These are phyloP conservation scores for Pichia sp. DNA, from an alignment of 1,139 yeast genomes.

Conservation along the genomic window DNA sequence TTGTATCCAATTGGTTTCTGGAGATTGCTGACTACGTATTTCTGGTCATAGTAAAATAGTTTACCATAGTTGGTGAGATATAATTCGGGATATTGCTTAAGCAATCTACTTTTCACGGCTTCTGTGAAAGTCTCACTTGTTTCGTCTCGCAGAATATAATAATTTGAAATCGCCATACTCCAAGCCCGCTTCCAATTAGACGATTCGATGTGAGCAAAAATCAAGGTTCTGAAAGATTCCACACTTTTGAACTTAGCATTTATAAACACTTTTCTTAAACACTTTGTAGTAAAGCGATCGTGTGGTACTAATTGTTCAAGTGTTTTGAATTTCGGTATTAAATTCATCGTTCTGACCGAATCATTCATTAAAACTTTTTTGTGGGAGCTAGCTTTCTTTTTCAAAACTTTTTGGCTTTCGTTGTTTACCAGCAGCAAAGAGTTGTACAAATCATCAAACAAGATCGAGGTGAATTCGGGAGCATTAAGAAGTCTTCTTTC, in stretches of 20 bases:
- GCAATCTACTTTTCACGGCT: neutral
- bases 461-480: neutral
- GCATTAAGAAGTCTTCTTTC: neutral
- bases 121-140: neutral
- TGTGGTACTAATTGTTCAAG: neutral
- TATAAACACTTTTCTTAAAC: slow-evolving; percentile 1
- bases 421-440: neutral
- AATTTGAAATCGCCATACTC: neutral
- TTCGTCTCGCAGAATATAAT: neutral
- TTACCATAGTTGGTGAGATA: neutral
- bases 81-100: neutral
- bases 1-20: neutral
- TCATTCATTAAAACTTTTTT: neutral
- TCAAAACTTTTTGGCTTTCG: too few relatives aligned
- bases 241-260: slow-evolving; percentile 3
- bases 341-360: neutral
- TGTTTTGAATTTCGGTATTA: neutral
- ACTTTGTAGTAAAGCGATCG: neutral
- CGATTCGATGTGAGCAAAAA: neutral
- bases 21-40: neutral
- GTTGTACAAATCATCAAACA: slow-evolving; percentile 4
- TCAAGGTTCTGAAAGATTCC: neutral
- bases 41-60: neutral
- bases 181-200: slow-evolving; percentile 12
- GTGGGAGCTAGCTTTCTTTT: neutral